phyloP scores from a whole-genome alignment of 345 rosid genomes.

The Laguncularia racemosa region DNA sequence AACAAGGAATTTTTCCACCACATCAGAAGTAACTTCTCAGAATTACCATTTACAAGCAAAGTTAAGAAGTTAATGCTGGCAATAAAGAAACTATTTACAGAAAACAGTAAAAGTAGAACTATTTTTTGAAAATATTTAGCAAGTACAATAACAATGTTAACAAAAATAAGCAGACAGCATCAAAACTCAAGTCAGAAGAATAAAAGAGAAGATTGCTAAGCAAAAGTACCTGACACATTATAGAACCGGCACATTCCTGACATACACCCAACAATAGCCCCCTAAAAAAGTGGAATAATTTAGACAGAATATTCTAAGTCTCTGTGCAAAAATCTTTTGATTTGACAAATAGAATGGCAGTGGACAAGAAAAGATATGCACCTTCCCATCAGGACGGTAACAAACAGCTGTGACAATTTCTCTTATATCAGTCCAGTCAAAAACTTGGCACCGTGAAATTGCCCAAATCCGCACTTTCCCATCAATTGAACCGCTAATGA shows the following conservation, averaged over 20 bases:
- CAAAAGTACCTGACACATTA: constrained; percentile 19
- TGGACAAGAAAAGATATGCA: constrained; percentile 17
- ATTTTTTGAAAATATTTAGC: no score
- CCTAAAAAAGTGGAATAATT: constrained; percentile 12
- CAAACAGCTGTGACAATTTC: constrained; percentile 78
- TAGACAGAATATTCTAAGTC: background rate
- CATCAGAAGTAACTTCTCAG: no score
- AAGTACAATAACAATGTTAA: background rate
- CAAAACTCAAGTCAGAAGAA: background rate
- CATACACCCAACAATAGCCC: constrained; percentile 35
- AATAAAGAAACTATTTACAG: no score
- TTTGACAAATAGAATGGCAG: constrained; percentile 2
- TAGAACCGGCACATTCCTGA: constrained; percentile 33
- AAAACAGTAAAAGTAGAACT: no score
- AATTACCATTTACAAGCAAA: no score
- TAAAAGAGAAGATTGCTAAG: background rate
- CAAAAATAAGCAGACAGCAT: background rate
- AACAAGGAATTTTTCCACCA: no score
- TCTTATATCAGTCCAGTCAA: constrained; percentile 70
- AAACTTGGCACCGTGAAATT: constrained; percentile 50
- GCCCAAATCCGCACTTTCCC: constrained; percentile 88
- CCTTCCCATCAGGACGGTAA: constrained; percentile 86
- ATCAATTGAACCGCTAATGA: constrained; percentile 83
- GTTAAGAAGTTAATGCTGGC: no score
- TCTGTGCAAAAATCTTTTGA: background rate